Conservation (phyloP, 164 flowering plant species). For the Nymphaea thermarum region DNA sequence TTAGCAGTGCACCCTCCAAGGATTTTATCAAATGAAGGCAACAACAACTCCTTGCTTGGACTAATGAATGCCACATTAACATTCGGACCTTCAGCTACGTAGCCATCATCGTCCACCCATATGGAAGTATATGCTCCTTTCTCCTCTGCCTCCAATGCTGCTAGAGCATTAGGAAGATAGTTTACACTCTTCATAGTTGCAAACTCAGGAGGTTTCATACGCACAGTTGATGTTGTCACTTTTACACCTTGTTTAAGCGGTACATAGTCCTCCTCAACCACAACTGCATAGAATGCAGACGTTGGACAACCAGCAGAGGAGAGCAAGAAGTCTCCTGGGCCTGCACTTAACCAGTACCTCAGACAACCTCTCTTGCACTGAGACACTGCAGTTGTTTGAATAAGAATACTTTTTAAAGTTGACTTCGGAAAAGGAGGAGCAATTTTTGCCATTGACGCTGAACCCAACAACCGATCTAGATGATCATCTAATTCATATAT, state of each 20-base stretch:
- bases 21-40: slow-evolving; percentile 72
- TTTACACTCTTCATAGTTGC: slow-evolving; percentile 86
- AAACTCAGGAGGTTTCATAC: slow-evolving; percentile 68
- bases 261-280: slow-evolving; percentile 41
- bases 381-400: slow-evolving; percentile 57
- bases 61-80: slow-evolving; percentile 76
- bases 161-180: slow-evolving; percentile 77
- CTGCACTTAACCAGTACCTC: slow-evolving; percentile 80
- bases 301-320: slow-evolving; percentile 59
- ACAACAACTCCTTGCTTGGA: slow-evolving; percentile 51
- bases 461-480: slow-evolving; percentile 60
- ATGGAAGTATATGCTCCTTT: slow-evolving; percentile 67
- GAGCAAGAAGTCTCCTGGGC: slow-evolving; percentile 82
- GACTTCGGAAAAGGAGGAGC: slow-evolving; percentile 48
- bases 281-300: slow-evolving; percentile 81
- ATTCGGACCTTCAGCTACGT: slow-evolving; percentile 84
- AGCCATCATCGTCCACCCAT: slow-evolving; percentile 82
- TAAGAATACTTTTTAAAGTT: slow-evolving; percentile 56
- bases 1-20: slow-evolving; percentile 74
- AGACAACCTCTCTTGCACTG: slow-evolving; percentile 59
- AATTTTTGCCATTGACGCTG: slow-evolving; percentile 65
- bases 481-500: slow-evolving; percentile 75
- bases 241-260: slow-evolving; percentile 72
- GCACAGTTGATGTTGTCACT: slow-evolving; percentile 60
- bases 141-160: slow-evolving; percentile 79